Percentiles rank a stretch among this genome's conserved stretches.
phyloP scores from a whole-genome alignment of 1,284 basidiomycete genomes.

The Sanghuangporus weigelae region DNA sequence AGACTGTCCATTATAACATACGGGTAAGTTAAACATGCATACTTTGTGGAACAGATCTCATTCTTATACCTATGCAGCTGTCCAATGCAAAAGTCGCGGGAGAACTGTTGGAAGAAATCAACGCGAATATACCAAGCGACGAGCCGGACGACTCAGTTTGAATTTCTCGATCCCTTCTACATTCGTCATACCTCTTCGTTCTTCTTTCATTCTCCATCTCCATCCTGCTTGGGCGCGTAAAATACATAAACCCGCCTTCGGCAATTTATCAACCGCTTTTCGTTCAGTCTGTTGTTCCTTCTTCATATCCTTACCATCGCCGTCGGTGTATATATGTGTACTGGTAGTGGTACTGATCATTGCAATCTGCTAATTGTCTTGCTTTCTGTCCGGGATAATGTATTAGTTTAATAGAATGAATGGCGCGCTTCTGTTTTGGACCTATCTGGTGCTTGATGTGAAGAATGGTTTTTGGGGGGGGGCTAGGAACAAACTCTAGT shows the following conservation, averaged over 20 bases:
- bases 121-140: slow-evolving; percentile 29
- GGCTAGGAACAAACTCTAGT: background rate
- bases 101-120: slow-evolving; percentile 33
- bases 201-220: background rate
- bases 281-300: background rate
- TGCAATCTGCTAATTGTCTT: slow-evolving; percentile 8
- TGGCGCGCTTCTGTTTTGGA: background rate
- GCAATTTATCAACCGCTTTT: background rate
- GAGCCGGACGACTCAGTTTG: slow-evolving; percentile 14
- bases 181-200: background rate
- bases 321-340: background rate
- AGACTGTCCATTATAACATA: slow-evolving; percentile 68
- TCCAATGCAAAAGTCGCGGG: slow-evolving; percentile 30
- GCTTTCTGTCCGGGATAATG: slow-evolving; percentile 7
- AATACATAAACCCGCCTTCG: background rate
- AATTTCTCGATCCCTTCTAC: background rate
- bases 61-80: slow-evolving; percentile 23
- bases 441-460: background rate
- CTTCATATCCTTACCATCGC: background rate
- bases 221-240: background rate
- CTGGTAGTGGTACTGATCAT: background rate
- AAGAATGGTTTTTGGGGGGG: background rate
- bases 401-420: slow-evolving; percentile 2
- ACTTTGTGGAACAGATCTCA: background rate
- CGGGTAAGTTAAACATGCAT: slow-evolving; percentile 45